Base-by-base conservation (phyloP, 1,284 basidiomycete species). In the Schizopora paradoxa region DNA sequence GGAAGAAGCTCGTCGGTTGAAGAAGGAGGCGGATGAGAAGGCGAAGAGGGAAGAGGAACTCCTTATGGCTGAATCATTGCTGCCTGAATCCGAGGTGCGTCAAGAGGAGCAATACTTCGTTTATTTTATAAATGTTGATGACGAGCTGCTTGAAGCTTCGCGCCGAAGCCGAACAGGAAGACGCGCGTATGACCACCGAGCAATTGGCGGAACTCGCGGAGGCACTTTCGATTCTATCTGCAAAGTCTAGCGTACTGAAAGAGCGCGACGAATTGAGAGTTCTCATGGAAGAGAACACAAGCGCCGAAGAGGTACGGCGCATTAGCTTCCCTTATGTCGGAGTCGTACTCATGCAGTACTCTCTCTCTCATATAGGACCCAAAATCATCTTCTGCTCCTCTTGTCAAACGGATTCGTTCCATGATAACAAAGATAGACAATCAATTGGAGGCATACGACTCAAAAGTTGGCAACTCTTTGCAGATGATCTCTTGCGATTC, bases 371-470 rank as follows among this genome's bases (percentile, higher is more conserved):
- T 43, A 42, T 51, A 85, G 81, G 86, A 89, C 56, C 82, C 85
- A 50, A 83, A 80, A 61, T 85, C 83, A 6, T 82, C 86, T 18
- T 79, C 83, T 23, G 83, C 84, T 45, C 85, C 86, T 23, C 72
- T 99, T 54, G 91, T 90, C 54, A 97, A 98, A 71, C 86, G 91
- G 38, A 94, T 99, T 64, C 86, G 92, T 48, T 77, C 78, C 29
- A 97, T 99, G 92, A 79, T 99, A 48, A 91, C 86, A 57, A 95
- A 95, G 74, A 88, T 99, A 64, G 95, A 99, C 69, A 66, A 75
- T 33, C 95, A 99, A 65, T 75, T 99, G 7, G 80, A 90, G 57
- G 92, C 86, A 53, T 99, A 98, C 67, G 95, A 99, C 60, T 73
- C 73, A 38, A 84, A 86, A 54, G 91, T 99, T 26, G 96, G 95